phyloP scores from a whole-genome alignment of 2,329 filamentous ascomycete genomes.

The Triangularia verruculosa region DNA sequence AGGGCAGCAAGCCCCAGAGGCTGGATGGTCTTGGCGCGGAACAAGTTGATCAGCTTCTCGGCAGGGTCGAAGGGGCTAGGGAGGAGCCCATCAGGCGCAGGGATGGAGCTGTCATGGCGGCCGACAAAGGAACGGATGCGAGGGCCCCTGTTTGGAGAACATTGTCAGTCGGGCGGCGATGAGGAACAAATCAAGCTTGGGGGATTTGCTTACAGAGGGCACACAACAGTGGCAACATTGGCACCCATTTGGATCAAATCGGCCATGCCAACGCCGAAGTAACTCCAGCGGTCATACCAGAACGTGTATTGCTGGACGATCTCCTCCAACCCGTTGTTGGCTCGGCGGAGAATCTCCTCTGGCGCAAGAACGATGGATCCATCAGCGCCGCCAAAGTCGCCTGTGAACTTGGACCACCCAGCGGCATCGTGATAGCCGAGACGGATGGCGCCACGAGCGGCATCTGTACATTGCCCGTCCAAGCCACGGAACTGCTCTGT shows the following conservation, averaged over 20 bases:
- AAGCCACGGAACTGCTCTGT: constrained; percentile 32
- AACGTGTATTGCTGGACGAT: constrained; percentile 38
- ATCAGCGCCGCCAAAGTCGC: constrained; percentile 43
- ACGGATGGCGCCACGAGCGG: constrained; percentile 44
- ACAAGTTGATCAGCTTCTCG: constrained; percentile 44
- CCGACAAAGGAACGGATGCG: constrained; percentile 49
- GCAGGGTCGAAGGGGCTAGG: constrained; percentile 41
- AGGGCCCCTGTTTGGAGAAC: constrained; percentile 37
- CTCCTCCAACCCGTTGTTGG: constrained; percentile 46
- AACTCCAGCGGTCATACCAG: constrained; percentile 40
- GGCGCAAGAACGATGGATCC: constrained; percentile 42
- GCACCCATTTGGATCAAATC: constrained; percentile 53
- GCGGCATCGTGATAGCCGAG: constrained; percentile 48
- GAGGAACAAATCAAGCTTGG: neutral
- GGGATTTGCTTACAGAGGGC: constrained; percentile 37
- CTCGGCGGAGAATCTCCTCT: constrained; percentile 36
- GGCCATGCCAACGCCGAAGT: constrained; percentile 45
- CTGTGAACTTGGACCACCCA: constrained; percentile 38
- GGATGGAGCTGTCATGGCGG: constrained; percentile 41
- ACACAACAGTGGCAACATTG: constrained; percentile 47
- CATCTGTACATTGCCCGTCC: constrained; percentile 36
- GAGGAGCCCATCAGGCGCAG: constrained; percentile 43
- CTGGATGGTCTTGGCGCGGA: constrained; percentile 49
- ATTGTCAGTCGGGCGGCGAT: neutral
- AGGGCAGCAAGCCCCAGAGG: constrained; percentile 51